Conservation (phyloP, 257 asterid genomes). For the Ligustrum vulgare region DNA sequence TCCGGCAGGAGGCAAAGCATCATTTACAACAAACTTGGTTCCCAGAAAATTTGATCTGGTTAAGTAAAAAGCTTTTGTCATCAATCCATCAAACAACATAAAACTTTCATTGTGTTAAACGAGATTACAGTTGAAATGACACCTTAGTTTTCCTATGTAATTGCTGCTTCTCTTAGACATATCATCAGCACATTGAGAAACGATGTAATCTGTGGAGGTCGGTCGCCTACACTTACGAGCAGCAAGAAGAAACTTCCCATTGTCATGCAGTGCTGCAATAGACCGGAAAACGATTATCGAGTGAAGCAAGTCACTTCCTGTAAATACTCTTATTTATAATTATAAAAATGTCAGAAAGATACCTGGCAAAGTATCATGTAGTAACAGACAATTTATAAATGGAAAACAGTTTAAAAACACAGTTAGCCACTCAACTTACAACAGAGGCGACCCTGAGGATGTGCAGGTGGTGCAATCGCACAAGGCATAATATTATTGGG, state of each 20-base stretch:
- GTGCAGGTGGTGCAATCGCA: too few species aligned
- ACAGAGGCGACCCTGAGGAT: too few species aligned
- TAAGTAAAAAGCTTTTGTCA: constrained; percentile 15
- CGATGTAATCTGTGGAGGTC: constrained; percentile 79
- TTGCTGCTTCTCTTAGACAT: constrained; percentile 57
- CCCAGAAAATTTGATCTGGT: constrained; percentile 84
- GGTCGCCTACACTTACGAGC: constrained; percentile 80
- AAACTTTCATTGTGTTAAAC: background rate
- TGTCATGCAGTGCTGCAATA: constrained; percentile 76
- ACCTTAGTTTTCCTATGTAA: constrained; percentile 86
- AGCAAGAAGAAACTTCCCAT: constrained; percentile 92
- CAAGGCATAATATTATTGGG: too few species aligned
- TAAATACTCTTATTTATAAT: background rate
- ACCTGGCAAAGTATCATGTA: too few species aligned
- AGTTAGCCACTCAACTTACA: background rate
- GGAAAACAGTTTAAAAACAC: background rate
- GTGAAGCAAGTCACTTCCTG: constrained; percentile 5
- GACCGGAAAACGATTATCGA: constrained; percentile 13
- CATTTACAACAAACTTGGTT: constrained; percentile 74
- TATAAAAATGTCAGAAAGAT: too few species aligned
- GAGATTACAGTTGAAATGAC: background rate
- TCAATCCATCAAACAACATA: constrained; percentile 5
- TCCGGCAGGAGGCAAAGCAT: constrained; percentile 59
- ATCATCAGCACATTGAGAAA: constrained; percentile 66
- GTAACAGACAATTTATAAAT: too few species aligned